These are phyloP conservation scores for Boletus semigastroideus DNA, from an alignment of 1,284 basidiomycete genomes.

Conservation along the genomic window DNA sequence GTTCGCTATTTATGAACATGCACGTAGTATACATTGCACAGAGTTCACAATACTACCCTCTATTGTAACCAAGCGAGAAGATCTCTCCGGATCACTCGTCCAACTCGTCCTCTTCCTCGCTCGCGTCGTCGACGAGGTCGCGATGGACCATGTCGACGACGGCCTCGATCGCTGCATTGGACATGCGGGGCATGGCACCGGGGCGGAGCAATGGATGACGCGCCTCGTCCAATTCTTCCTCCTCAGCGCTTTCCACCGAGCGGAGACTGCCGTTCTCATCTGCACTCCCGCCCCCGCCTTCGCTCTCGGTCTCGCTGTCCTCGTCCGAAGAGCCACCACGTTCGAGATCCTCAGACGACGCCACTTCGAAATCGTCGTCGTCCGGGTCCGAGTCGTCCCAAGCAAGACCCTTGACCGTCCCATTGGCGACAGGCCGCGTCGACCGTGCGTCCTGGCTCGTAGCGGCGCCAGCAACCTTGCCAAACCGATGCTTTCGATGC, in stretches of 20 bases:
- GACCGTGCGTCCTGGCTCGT: slow-evolving; percentile 1
- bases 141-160: slow-evolving; percentile 61
- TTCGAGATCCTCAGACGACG: slow-evolving; percentile 35
- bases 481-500: slow-evolving; percentile 56
- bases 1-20: not conserved
- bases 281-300: slow-evolving; percentile 11
- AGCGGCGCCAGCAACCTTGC: slow-evolving; percentile 30
- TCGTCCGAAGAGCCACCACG: slow-evolving; percentile 14
- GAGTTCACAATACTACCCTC: not conserved
- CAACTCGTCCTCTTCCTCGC: slow-evolving; percentile 41
- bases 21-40: not conserved
- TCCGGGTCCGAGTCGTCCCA: slow-evolving; percentile 52
- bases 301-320: slow-evolving; percentile 22
- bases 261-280: slow-evolving; percentile 15
- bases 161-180: slow-evolving; percentile 59
- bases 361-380: slow-evolving; percentile 48
- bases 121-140: slow-evolving; percentile 43
- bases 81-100: slow-evolving; percentile 30
- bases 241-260: slow-evolving; percentile 26
- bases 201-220: slow-evolving; percentile 64
- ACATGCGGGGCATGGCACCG: slow-evolving; percentile 68
- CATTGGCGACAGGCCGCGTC: slow-evolving; percentile 15
- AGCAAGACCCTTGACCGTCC: slow-evolving; percentile 34
- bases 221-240: slow-evolving; percentile 49
- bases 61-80: not conserved